Evolutionary conservation across 2,329 filamentous ascomycete species (phyloP), one percentile per base, ranked within the genome.

Genomic region (Trichophyton simii): DNA sequence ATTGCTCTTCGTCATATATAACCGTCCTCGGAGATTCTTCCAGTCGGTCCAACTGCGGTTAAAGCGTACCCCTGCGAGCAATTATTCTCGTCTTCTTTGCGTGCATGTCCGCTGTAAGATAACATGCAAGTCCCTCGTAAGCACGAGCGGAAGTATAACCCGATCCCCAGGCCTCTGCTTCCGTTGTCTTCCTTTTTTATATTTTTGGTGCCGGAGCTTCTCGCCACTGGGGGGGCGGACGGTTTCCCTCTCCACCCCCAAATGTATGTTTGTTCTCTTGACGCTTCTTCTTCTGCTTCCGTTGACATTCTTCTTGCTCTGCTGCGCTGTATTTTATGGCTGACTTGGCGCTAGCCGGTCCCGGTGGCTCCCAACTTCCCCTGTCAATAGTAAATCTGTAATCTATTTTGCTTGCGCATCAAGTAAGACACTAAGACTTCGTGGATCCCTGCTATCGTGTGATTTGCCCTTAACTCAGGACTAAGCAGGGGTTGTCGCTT

Each of bases 371-470:
- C 52, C 52, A 36, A 36, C n/a, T 38, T 55, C 34, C 52, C 52
- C 25, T 55, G 52, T 55, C 52, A n/a, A 55, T 55, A 52, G 46
- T 52, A 52, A 25, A 25, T 31, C 46, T 48, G 46, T 55, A 55
- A 55, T 36, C n/a, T 36, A 55, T 34, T 55, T 55, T 55, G 52
- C 52, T 34, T 36, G 52, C 52, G 28, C 52, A 55, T 18, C 52
- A 55, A 38, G 52, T 55, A 55, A 55, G 52, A 55, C 52, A 55
- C 52, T 55, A 55, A 55, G 52, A 13, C 13, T 34, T 36, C 28
- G 52, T 55, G 52, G 52, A 55, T 28, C 52, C 52, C 15, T 55
- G 52, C 31, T 55, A 55, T 55, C 52, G 52, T 55, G 52, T 55
- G 52, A 55, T 55, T 55, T 34, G 48, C 22, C 48, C 48, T 28